phyloP scores from a whole-genome alignment of 2,329 filamentous ascomycete species.

The Ceratocystis albifundus region DNA sequence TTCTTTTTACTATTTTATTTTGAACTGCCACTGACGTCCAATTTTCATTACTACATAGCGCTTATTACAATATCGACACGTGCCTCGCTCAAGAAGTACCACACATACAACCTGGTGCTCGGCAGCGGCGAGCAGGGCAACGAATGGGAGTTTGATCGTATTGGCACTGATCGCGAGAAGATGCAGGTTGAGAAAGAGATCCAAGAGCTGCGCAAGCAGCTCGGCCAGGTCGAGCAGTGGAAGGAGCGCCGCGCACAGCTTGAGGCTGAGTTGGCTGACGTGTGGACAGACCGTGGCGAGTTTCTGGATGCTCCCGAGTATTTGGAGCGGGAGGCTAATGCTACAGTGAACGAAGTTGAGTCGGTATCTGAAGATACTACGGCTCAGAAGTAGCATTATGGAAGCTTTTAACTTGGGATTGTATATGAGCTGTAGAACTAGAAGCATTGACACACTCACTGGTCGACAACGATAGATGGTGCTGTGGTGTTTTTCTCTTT shows the following conservation, averaged over 20 bases:
- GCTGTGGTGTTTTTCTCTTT: too few relatives aligned
- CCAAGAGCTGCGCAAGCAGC: conserved; percentile 65
- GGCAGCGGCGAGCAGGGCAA: conserved; percentile 70
- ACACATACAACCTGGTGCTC: conserved; percentile 79
- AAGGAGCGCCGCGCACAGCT: conserved; percentile 68
- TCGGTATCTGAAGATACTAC: background rate
- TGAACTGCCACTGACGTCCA: conserved; percentile 24
- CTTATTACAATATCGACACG: conserved; percentile 93
- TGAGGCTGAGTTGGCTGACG: conserved; percentile 61
- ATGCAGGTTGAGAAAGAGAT: conserved; percentile 86
- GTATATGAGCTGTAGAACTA: background rate
- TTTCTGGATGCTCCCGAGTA: conserved; percentile 40
- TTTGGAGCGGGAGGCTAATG: conserved; percentile 26
- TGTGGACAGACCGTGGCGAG: conserved; percentile 47
- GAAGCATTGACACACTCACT: background rate
- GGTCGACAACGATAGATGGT: too few relatives aligned
- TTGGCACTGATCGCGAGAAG: conserved; percentile 88
- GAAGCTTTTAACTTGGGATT: background rate
- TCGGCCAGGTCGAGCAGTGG: conserved; percentile 76
- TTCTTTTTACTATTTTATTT: too few relatives aligned
- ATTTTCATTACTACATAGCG: conserved; percentile 37
- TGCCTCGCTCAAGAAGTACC: conserved; percentile 88
- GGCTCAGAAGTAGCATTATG: conserved; percentile 1
- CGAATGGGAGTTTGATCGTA: conserved; percentile 85
- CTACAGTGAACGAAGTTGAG: conserved; percentile 7